A percentile compares a stretch with the other conserved stretches of the same genome.
These are phyloP conservation scores for Arthrobotrys musiformis DNA, from an alignment of 2,329 filamentous ascomycete genomes.

Conservation along the genomic window DNA sequence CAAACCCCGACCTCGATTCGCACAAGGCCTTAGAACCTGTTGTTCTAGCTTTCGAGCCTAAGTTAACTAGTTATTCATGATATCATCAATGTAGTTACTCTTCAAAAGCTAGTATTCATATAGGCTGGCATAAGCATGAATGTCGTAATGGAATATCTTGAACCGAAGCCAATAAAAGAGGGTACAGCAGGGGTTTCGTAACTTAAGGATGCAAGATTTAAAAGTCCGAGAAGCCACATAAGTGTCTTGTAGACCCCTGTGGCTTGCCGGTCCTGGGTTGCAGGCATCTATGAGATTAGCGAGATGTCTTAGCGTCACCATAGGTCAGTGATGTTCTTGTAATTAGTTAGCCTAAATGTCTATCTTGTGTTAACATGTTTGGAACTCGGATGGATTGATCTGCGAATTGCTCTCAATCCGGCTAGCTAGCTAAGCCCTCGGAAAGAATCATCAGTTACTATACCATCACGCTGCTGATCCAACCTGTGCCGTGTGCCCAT, in stretches of 20 bases:
- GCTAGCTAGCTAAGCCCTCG: not conserved
- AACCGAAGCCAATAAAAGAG: too few species aligned
- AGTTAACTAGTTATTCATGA: too few species aligned
- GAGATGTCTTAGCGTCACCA: conserved; percentile 8
- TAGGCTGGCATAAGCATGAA: too few species aligned
- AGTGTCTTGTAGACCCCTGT: conserved; percentile 10
- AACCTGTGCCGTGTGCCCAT: not conserved
- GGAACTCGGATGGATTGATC: conserved; percentile 3
- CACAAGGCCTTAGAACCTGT: too few species aligned
- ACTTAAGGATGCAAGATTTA: conserved; percentile 11
- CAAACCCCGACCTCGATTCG: too few species aligned
- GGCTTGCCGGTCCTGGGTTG: conserved; percentile 38
- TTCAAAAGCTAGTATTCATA: too few species aligned
- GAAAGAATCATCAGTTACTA: not conserved
- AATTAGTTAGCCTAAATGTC: not conserved
- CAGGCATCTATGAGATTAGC: conserved; percentile 44
- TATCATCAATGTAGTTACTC: too few species aligned
- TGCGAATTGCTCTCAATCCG: not conserved
- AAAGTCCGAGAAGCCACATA: conserved; percentile 35
- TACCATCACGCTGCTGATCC: not conserved
- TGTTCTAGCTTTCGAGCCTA: too few species aligned
- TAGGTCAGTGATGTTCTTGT: not conserved
- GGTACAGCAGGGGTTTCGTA: not conserved
- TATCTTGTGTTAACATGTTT: too few species aligned
- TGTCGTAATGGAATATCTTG: too few species aligned